Conservation (phyloP, 2,329 filamentous ascomycete species). For the Paracorniculantispora psalliotae region DNA sequence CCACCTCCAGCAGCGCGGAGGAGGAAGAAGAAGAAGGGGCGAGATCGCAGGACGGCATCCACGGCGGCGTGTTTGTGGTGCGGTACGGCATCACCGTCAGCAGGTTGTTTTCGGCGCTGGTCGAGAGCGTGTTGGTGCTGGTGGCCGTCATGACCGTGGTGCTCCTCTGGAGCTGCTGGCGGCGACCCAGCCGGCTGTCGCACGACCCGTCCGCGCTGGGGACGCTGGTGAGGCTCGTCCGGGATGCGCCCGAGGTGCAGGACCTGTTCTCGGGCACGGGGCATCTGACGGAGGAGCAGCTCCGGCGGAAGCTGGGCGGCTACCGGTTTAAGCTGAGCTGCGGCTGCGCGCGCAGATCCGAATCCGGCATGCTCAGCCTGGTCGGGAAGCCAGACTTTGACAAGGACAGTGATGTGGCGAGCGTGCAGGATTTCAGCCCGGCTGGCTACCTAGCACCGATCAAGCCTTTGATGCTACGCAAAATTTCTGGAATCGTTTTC, state of each 20-base stretch:
- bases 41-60: no score
- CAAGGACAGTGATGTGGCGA: neutral
- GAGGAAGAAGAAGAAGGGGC: no score
- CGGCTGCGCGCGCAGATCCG: no score
- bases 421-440: neutral
- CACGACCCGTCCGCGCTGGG: constrained; percentile 25
- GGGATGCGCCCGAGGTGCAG: neutral
- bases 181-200: constrained; percentile 13
- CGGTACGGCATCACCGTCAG: constrained; percentile 29
- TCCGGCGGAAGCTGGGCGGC: neutral
- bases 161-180: constrained; percentile 17
- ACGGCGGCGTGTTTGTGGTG: neutral
- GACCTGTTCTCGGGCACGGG: neutral
- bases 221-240: neutral
- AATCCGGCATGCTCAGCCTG: neutral
- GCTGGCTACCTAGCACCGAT: constrained; percentile 17
- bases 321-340: neutral
- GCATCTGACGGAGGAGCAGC: neutral
- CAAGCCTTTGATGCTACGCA: constrained; percentile 19
- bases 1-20: neutral
- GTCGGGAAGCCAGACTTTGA: neutral
- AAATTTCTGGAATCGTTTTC: constrained; percentile 18
- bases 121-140: constrained; percentile 26
- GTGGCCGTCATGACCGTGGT: constrained; percentile 17
- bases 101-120: constrained; percentile 23